Evolutionary conservation across 768 basidiomycete species (phyloP).

Genomic region (Lactarius trivialis): DNA sequence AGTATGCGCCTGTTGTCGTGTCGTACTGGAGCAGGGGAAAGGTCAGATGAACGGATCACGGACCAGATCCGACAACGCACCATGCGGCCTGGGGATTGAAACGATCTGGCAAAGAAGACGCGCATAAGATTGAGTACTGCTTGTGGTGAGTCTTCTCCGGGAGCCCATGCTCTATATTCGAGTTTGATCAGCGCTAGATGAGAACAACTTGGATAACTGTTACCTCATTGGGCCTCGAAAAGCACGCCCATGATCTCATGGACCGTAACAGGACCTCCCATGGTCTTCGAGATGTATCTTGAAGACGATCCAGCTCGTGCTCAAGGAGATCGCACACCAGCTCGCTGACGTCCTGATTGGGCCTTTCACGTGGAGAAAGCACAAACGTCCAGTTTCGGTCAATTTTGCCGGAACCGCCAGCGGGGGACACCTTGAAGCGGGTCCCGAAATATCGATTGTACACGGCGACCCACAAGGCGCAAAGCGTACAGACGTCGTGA

Average conservation of each 20-base stretch:
- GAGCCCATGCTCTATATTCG: background rate
- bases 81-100: background rate
- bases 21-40: background rate
- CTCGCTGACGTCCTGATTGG: conserved; percentile 18
- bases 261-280: background rate
- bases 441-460: conserved; percentile 18
- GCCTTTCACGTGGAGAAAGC: conserved; percentile 15
- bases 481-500: conserved; percentile 18
- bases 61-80: background rate
- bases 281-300: background rate
- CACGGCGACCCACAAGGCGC: conserved; percentile 17
- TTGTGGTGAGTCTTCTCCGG: background rate
- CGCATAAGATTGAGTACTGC: background rate
- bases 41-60: background rate
- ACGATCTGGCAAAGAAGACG: background rate
- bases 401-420: conserved; percentile 14
- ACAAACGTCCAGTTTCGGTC: conserved; percentile 17
- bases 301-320: conserved; percentile 7
- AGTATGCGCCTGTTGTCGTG: background rate
- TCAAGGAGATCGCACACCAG: conserved; percentile 16
- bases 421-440: conserved; percentile 17
- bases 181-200: background rate
- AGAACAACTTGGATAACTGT: background rate
- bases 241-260: conserved; percentile 9
- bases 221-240: conserved; percentile 3